These are phyloP conservation scores for Leishmania amazonensis DNA, from an alignment of 208 protist species.

Conservation along the genomic window DNA sequence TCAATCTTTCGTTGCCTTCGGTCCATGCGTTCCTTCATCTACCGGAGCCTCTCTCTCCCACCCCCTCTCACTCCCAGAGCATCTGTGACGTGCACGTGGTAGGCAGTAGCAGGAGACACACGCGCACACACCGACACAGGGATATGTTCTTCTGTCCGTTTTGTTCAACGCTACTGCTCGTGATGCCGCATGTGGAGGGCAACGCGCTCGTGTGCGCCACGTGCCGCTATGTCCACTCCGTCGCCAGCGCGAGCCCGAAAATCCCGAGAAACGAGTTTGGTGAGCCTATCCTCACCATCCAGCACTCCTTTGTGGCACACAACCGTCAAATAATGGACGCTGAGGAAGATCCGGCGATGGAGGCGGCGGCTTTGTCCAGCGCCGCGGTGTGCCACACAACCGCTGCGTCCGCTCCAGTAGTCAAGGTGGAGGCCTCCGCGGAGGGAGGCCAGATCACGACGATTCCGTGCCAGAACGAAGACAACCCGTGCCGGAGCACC, in stretches of 20 bases:
- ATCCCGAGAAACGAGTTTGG: conserved; percentile 57
- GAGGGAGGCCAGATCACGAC: conserved; percentile 89
- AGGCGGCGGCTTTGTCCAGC: background rate
- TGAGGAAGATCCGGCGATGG: conserved; percentile 22
- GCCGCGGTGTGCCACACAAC: background rate
- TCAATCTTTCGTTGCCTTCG: background rate
- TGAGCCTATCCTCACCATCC: conserved; percentile 52
- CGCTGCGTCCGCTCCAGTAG: background rate
- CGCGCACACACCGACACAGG: background rate
- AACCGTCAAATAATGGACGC: conserved; percentile 53
- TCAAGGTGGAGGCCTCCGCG: conserved; percentile 20
- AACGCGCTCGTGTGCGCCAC: conserved; percentile 72
- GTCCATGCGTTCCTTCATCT: background rate
- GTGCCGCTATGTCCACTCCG: conserved; percentile 67
- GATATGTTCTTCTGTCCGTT: conserved; percentile 92
- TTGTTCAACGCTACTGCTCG: conserved; percentile 83
- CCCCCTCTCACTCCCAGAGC: background rate
- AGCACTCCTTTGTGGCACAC: conserved; percentile 56
- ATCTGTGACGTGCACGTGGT: background rate
- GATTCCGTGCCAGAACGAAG: conserved; percentile 79
- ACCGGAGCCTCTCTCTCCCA: background rate
- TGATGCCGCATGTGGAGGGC: conserved; percentile 37
- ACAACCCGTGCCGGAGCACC: conserved; percentile 72
- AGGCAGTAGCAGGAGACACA: background rate
- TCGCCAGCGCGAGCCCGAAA: conserved; percentile 23